A percentile compares a stretch with the other conserved stretches of the same genome.
phyloP scores from a whole-genome alignment of 2,329 filamentous ascomycete genomes.

The Verticillium nonalfalfae region DNA sequence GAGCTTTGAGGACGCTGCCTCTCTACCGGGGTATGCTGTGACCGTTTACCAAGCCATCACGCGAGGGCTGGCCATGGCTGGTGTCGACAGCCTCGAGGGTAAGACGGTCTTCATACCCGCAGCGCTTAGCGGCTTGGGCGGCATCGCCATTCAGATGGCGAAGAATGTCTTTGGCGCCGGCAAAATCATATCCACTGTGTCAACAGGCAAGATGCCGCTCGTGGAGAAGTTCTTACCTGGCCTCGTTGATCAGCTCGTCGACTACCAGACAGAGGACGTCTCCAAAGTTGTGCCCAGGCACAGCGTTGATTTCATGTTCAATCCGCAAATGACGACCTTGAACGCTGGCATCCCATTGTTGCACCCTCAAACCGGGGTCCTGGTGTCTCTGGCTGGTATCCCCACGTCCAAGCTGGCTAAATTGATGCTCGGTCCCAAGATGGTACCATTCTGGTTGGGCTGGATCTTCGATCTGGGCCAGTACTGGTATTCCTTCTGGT shows the following conservation, averaged over 20 bases:
- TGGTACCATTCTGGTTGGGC: constrained; percentile 29
- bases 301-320: constrained; percentile 43
- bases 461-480: constrained; percentile 27
- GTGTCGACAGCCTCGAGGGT: constrained; percentile 32
- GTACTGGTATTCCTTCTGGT: constrained; percentile 31
- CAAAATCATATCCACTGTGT: constrained; percentile 44
- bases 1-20: constrained; percentile 27
- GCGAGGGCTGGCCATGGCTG: constrained; percentile 27
- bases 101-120: constrained; percentile 46
- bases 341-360: constrained; percentile 29
- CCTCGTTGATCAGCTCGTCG: constrained; percentile 42
- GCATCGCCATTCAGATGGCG: constrained; percentile 39
- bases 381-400: constrained; percentile 32
- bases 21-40: constrained; percentile 27
- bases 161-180: constrained; percentile 41
- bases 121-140: constrained; percentile 41
- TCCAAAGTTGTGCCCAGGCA: constrained; percentile 27
- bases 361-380: constrained; percentile 27
- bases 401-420: constrained; percentile 23
- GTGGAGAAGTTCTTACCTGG: constrained; percentile 34
- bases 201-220: constrained; percentile 40
- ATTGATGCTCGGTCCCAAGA: constrained; percentile 20
- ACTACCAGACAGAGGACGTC: constrained; percentile 37
- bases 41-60: constrained; percentile 37
- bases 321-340: constrained; percentile 36